Evolutionary conservation across 2,329 filamentous ascomycete species (phyloP).

Genomic region (Fusarium poae): DNA sequence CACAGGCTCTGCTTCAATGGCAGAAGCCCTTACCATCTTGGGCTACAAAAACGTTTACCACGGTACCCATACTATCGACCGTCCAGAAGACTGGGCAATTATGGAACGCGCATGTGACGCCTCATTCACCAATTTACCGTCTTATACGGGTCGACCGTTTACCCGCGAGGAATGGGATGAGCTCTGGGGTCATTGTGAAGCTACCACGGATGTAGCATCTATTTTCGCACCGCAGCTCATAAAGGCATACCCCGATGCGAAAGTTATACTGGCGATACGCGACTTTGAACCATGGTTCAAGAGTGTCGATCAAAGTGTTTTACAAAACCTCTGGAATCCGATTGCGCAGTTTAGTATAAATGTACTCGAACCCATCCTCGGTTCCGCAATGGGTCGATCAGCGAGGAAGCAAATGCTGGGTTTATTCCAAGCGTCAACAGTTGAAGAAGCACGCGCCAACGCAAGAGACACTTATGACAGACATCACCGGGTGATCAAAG

Average conservation of each 20-base stretch:
- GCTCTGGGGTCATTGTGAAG: constrained; percentile 51
- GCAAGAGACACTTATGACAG: constrained; percentile 47
- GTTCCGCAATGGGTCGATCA: constrained; percentile 44
- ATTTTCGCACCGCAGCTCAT: constrained; percentile 50
- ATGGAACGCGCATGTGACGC: constrained; percentile 51
- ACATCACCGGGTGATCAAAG: constrained; percentile 49
- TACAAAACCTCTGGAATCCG: constrained; percentile 45
- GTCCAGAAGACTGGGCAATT: constrained; percentile 42
- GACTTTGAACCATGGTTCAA: constrained; percentile 52
- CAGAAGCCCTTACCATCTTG: constrained; percentile 50
- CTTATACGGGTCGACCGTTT: constrained; percentile 48
- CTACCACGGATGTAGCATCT: constrained; percentile 49
- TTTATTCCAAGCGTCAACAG: constrained; percentile 43
- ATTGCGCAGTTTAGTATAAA: constrained; percentile 34
- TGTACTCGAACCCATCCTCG: constrained; percentile 51
- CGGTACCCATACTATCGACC: constrained; percentile 45
- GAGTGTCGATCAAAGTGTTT: constrained; percentile 51
- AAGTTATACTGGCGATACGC: constrained; percentile 52
- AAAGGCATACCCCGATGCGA: constrained; percentile 51
- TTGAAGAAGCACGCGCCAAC: constrained; percentile 42
- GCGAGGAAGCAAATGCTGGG: constrained; percentile 49
- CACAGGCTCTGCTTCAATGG: constrained; percentile 54
- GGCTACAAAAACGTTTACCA: constrained; percentile 54
- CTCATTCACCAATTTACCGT: constrained; percentile 45
- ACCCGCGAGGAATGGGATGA: constrained; percentile 52